Conservation (phyloP, 2,329 filamentous ascomycete genomes). For the Alternaria ethzedia region DNA sequence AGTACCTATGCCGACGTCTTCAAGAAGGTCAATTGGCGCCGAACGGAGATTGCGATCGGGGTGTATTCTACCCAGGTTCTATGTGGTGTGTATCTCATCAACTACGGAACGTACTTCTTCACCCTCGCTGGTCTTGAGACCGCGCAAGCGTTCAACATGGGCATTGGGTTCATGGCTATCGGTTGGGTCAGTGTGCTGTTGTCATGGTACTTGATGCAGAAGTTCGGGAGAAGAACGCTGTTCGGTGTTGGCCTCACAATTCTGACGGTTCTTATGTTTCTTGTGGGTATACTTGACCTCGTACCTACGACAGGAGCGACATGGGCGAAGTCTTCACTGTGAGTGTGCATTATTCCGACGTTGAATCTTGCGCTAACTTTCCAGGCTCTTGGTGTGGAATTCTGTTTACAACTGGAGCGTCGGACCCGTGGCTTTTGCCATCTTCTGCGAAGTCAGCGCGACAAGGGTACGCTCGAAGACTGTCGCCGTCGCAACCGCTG, state of each 20-base stretch:
- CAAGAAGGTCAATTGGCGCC: constrained; percentile 29
- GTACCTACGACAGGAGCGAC: neutral
- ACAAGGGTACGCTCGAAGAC: neutral
- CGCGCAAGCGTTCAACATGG: neutral
- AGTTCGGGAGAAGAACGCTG: neutral
- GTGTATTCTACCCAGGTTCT: constrained; percentile 54
- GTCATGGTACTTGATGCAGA: neutral
- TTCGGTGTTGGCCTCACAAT: neutral
- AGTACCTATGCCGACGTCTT: neutral
- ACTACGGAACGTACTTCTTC: constrained; percentile 32
- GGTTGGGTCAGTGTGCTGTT: neutral
- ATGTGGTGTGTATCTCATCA: constrained; percentile 50
- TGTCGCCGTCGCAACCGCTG: neutral
- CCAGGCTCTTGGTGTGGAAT: neutral
- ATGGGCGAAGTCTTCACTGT: neutral
- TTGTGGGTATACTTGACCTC: neutral
- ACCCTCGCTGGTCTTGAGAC: neutral
- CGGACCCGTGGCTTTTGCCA: neutral
- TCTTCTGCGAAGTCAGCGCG: neutral
- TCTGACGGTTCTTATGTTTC: neutral
- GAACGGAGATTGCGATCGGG: constrained; percentile 70
- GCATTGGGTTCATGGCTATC: neutral
- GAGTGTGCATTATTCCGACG: neutral
- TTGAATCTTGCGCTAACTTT: neutral
- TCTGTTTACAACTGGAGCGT: neutral